Evolutionary conservation across 257 asterid genomes (phyloP).

Genomic region (Plantago major): DNA sequence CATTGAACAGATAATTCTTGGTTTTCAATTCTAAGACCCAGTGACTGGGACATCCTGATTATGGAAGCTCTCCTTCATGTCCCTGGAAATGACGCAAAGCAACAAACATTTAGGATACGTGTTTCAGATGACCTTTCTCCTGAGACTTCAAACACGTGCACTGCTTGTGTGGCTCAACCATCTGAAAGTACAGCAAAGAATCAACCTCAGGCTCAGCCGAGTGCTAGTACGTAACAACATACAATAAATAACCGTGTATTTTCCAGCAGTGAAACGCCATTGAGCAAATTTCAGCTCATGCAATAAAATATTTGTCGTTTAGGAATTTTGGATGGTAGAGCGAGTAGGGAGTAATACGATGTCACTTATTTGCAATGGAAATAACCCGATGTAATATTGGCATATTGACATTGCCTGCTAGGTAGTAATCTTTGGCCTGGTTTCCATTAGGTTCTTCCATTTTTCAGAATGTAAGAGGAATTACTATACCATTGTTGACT

Average conservation of each 20-base stretch:
- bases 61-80: constrained; percentile 88
- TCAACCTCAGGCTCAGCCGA: constrained; percentile 28
- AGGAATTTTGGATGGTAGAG: constrained; percentile 5
- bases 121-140: constrained; percentile 44
- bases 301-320: neutral
- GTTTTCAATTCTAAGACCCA: constrained; percentile 56
- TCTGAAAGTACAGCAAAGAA: constrained; percentile 31
- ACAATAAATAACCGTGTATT: neutral
- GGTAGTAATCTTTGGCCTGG: too few species aligned
- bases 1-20: constrained; percentile 48
- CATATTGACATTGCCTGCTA: neutral
- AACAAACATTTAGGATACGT: constrained; percentile 67
- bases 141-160: constrained; percentile 43
- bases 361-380: neutral
- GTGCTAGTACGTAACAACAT: neutral
- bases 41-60: constrained; percentile 84
- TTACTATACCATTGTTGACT: too few species aligned
- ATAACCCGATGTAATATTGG: neutral
- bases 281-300: too few species aligned
- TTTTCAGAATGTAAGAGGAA: too few species aligned
- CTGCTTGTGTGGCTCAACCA: constrained; percentile 35
- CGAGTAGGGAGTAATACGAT: neutral
- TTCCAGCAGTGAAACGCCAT: too few species aligned
- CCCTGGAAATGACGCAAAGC: constrained; percentile 66
- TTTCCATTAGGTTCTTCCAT: too few species aligned